Conservation (phyloP, 805 yeast genomes). For the Nakazawaea sp. region DNA sequence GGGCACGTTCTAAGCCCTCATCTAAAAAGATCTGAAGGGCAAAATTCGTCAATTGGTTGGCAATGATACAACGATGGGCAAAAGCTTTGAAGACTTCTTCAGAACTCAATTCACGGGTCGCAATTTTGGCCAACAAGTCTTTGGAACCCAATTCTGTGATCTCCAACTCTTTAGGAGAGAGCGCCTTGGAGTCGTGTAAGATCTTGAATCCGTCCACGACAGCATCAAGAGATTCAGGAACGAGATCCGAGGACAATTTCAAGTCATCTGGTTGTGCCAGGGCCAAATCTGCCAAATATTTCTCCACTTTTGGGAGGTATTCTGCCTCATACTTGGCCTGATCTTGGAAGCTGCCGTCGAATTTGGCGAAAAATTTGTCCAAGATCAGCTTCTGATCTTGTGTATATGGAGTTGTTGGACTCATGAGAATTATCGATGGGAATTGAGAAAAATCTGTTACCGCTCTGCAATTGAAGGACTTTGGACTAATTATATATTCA, state of each 20-base stretch:
- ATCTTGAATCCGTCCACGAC: slow-evolving; percentile 30
- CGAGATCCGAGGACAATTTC: slow-evolving; percentile 22
- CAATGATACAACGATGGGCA: slow-evolving; percentile 57
- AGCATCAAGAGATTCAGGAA: slow-evolving; percentile 27
- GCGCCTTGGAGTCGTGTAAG: slow-evolving; percentile 24
- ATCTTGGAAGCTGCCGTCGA: slow-evolving; percentile 7
- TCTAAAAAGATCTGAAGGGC: slow-evolving; percentile 50
- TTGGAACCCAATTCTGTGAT: slow-evolving; percentile 39
- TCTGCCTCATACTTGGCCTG: slow-evolving; percentile 23
- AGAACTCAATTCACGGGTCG: slow-evolving; percentile 39
- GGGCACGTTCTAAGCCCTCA: slow-evolving; percentile 53
- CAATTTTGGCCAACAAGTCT: slow-evolving; percentile 35
- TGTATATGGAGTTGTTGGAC: not conserved
- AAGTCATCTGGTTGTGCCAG: slow-evolving; percentile 19
- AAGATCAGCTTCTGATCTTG: slow-evolving; percentile 3
- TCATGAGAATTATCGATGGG: not conserved
- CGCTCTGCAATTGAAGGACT: too few species aligned
- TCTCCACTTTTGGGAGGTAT: slow-evolving; percentile 41
- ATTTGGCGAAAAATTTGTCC: slow-evolving; percentile 1
- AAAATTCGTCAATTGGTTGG: slow-evolving; percentile 54
- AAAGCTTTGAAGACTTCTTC: slow-evolving; percentile 52
- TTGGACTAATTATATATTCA: too few species aligned
- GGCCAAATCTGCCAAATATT: slow-evolving; percentile 27
- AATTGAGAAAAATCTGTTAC: too few species aligned
- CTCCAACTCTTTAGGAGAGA: slow-evolving; percentile 28